Percentiles rank a stretch among this genome's conserved stretches.
phyloP scores from a whole-genome alignment of 116 monocot genomes.

The Papilionanthe hybrid region DNA sequence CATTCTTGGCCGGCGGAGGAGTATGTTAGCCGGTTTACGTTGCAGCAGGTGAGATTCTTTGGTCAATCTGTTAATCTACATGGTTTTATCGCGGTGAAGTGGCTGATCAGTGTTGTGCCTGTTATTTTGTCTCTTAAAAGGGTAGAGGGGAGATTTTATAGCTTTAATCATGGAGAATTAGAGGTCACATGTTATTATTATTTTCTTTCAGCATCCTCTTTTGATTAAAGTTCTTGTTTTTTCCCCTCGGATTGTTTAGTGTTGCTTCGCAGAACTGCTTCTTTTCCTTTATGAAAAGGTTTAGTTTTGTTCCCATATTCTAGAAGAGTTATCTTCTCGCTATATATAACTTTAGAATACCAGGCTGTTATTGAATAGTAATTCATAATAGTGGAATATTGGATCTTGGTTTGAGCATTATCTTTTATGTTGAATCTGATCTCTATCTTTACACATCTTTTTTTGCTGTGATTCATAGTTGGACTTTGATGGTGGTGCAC shows the following conservation, averaged over 20 bases:
- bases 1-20: constrained; percentile 94
- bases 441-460: background rate
- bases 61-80: background rate
- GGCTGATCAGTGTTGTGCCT: background rate
- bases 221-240: background rate
- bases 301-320: background rate
- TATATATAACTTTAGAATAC: background rate
- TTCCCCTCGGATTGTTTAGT: background rate
- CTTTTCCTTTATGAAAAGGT: background rate
- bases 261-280: background rate
- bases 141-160: background rate
- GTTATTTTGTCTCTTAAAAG: background rate
- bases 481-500: constrained; percentile 90
- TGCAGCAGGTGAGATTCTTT: constrained; percentile 60
- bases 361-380: background rate
- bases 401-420: too few relatives aligned
- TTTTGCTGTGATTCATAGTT: constrained; percentile 35
- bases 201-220: background rate
- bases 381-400: background rate
- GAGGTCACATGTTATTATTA: background rate
- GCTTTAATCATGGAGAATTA: background rate
- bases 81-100: background rate
- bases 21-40: constrained; percentile 46
- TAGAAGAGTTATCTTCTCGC: background rate
- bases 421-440: background rate